Conservation (phyloP, 2,329 filamentous ascomycete species). For the Colletotrichum eremochloae region DNA sequence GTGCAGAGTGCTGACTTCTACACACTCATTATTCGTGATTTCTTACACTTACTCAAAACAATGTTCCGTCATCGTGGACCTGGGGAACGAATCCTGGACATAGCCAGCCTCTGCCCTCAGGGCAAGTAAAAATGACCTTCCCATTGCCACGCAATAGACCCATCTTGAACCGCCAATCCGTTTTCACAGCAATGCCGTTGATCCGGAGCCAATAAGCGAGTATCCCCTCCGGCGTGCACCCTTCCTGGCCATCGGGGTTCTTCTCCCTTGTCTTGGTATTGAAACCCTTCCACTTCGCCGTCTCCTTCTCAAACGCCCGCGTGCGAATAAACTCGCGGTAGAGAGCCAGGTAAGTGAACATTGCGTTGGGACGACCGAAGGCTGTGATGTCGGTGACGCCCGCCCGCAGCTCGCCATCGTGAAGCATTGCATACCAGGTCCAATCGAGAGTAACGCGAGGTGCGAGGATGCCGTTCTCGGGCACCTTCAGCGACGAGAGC, state of each 20-base stretch:
- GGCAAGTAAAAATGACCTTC: conserved; percentile 42
- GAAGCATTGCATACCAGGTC: conserved; percentile 44
- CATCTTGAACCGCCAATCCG: conserved; percentile 44
- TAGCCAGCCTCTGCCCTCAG: conserved; percentile 37
- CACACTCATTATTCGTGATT: background rate
- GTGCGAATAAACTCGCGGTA: conserved; percentile 42
- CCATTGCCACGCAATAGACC: conserved; percentile 40
- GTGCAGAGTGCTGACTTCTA: background rate
- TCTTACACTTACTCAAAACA: conserved; percentile 19
- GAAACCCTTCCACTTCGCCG: conserved; percentile 41
- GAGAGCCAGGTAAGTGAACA: conserved; percentile 43
- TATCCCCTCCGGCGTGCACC: conserved; percentile 42
- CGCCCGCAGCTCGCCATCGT: conserved; percentile 43
- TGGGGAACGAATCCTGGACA: conserved; percentile 41
- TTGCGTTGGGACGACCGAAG: conserved; percentile 41
- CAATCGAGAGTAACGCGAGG: conserved; percentile 44
- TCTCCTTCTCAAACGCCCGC: conserved; percentile 35
- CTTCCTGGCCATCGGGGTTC: conserved; percentile 35
- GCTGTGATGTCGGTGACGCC: conserved; percentile 44
- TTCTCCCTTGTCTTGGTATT: conserved; percentile 42
- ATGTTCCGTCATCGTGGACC: conserved; percentile 37
- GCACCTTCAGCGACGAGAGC: conserved; percentile 36
- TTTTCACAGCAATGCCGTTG: conserved; percentile 44
- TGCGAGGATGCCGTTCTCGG: conserved; percentile 40
- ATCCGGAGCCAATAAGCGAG: conserved; percentile 43